phyloP scores from a whole-genome alignment of 148 eudicot species.

The Agrostemma githago region DNA sequence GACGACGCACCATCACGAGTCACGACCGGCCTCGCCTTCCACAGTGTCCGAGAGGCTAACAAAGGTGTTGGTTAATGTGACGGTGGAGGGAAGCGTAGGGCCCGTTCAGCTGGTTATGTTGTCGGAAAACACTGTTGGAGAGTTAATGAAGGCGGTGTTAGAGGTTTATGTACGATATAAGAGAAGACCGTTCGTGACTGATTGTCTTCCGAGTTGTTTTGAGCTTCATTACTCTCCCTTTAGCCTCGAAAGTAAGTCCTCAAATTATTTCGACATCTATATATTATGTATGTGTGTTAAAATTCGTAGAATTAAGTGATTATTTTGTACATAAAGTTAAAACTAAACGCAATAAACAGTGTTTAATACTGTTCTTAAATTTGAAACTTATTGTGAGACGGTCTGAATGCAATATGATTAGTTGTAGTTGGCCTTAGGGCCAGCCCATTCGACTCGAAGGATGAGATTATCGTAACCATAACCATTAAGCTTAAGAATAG shows the following conservation, averaged over 20 bases:
- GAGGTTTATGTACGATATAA: constrained; percentile 44
- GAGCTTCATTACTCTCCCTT: constrained; percentile 73
- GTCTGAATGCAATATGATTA: no score
- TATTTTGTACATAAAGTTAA: no score
- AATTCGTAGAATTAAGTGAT: no score
- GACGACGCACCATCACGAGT: background rate
- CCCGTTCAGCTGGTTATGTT: constrained; percentile 54
- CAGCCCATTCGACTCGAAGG: background rate
- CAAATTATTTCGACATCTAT: no score
- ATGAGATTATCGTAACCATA: background rate
- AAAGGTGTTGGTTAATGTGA: constrained; percentile 55
- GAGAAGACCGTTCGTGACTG: constrained; percentile 43
- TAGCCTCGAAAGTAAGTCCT: constrained; percentile 47
- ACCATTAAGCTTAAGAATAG: background rate
- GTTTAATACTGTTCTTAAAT: no score
- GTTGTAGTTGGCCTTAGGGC: no score
- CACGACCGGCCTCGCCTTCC: no score
- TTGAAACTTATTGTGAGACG: no score
- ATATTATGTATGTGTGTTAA: no score
- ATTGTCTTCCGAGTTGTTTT: constrained; percentile 26
- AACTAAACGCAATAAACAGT: no score
- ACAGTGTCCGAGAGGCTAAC: constrained; percentile 14
- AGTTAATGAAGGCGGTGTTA: constrained; percentile 42
- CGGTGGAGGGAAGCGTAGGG: constrained; percentile 50
- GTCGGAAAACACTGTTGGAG: constrained; percentile 41